These are phyloP conservation scores for Sugiyamaella smithiae DNA, from an alignment of 805 yeast species.

Conservation along the genomic window DNA sequence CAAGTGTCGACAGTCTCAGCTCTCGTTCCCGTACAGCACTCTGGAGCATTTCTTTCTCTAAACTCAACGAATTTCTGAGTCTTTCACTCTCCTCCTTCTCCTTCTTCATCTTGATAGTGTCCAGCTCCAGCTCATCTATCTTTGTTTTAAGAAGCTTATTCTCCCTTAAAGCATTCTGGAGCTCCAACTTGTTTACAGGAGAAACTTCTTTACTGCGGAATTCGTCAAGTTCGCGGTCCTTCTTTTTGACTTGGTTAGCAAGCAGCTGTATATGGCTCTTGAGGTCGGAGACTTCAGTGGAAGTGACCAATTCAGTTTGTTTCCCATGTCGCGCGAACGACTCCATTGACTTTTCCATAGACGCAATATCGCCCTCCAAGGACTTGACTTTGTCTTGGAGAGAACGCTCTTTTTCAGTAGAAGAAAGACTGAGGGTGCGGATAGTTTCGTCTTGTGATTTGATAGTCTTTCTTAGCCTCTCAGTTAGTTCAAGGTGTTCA, in stretches of 20 bases:
- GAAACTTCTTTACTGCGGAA: neutral
- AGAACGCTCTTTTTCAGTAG: neutral
- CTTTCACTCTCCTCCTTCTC: neutral
- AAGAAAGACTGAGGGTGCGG: neutral
- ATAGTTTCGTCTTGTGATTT: neutral
- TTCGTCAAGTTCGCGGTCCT: conserved; percentile 10
- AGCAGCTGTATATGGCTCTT: conserved; percentile 12
- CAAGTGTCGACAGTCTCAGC: neutral
- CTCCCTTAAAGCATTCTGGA: neutral
- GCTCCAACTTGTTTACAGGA: neutral
- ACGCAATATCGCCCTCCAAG: neutral
- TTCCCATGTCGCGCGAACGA: neutral
- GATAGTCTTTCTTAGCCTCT: neutral
- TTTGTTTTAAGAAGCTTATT: neutral
- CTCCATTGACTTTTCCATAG: neutral
- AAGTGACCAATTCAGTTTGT: neutral
- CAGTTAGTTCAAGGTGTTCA: neutral
- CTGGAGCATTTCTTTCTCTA: neutral
- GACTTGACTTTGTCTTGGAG: neutral
- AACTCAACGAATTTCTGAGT: neutral
- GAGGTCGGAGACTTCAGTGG: conserved; percentile 11
- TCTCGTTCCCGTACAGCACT: neutral
- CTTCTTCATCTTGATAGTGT: neutral
- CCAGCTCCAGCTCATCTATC: conserved; percentile 7
- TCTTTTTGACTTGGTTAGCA: conserved; percentile 8